Evolutionary conservation across 176 grass and related monocot genomes (phyloP), one percentile per base, ranked within the genome.

Genomic region (Guadua angustifolia): DNA sequence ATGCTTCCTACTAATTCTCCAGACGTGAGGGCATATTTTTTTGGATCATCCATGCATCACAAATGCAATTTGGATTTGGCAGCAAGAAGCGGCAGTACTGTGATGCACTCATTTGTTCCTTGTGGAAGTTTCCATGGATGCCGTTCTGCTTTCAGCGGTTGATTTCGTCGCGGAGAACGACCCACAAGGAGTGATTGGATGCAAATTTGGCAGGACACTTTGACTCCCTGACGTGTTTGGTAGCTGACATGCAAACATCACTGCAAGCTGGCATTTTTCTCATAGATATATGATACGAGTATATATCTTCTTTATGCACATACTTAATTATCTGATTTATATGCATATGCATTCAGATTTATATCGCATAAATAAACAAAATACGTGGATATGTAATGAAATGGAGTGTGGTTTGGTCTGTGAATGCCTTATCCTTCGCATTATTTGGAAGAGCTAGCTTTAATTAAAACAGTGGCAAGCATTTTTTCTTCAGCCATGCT

Each of bases 171-270:
- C 29, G 13, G 33, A 62, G 43, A 71, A 75, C 18, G 25, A 22
- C 53, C 51, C 15, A 38, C 42, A 50, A 60, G 12, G 14, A 38
- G 58, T 42, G 70, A 75, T 71, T 50, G 79, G 14, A 18, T 25
- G 73, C 55, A 44, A 72, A 73, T 83, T 88, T 88, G 80, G 80
- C 80, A 60, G 73, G 65, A 24, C 53, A 4, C 72, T 72, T 83
- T 83, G 86, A 66, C 66, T 83, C 69, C 33, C 14, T 24, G 22
- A 62, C 29, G 52, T 72, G 52, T 72, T 76, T 83, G 80, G 86
- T 72, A 78, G 86, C 17, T 88, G 56, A 77, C 56, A 72, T 65
- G 74, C 66, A 83, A 33, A 78, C 86, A 78, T 88, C 80, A 77
- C 32, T 63, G 44, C 71, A 44, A 78, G 80, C 86, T 88, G 73